Base-by-base conservation (phyloP, 257 asterid species). In the Marsdenia floribunda region DNA sequence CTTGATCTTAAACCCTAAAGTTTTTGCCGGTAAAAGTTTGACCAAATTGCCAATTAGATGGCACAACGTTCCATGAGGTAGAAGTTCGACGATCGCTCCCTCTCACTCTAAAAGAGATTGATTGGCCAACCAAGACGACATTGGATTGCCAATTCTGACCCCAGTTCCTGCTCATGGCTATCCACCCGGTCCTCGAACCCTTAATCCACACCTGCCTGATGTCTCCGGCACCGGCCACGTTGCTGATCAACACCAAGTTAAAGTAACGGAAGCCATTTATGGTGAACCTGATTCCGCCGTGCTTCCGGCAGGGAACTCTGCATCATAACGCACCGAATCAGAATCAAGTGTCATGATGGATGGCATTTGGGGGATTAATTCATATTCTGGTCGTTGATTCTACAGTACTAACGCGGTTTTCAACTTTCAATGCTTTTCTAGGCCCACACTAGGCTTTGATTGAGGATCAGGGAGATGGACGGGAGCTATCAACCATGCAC, bases 71-170 rank as follows among this genome's bases (percentile, higher is more conserved):
- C 84, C 84, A 81, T 44, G 81, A 81, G 9, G 84, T 81, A n/a
- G 84, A 77, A 13, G 70, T 18, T 7, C 84, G 79, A n/a, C 40
- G 81, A 42, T 81, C 84, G 42, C 84, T 81, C 7, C 58, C 76
- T 77, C 72, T 77, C 22, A 81, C 81, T 24, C 84, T 77, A 50
- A 81, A 77, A 24, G 84, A 81, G 22, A 81, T 73, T 11, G 84
- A 68, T 33, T 81, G 84, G 70, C 79, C 84, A 9, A 42, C 73
- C 64, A 81, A 54, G 13, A 40, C 70, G 0, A 77, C 69, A 9
- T 78, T 77, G 4, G 81, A 60, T 47, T 81, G 81, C 84, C 84
- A 81, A 73, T 81, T 81, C 64, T 81, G 84, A 8, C 84, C 84
- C 84, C 84, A 81, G 18, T 81, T 81, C 18, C 81, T 68, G 47